phyloP scores from a whole-genome alignment of 495 filamentous ascomycete genomes.

The Parmelia sp. region DNA sequence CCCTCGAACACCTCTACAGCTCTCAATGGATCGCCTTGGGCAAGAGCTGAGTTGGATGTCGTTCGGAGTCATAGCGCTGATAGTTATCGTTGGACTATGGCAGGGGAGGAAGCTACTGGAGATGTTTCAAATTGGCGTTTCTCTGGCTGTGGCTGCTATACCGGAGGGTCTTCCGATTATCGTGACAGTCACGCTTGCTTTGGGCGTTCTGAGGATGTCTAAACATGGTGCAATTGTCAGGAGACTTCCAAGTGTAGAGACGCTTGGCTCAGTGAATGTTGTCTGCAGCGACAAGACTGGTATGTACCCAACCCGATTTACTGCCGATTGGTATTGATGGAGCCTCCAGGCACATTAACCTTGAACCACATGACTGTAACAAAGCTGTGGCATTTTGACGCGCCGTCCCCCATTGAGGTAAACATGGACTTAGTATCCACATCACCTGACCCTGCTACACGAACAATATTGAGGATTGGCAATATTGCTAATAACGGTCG shows the following conservation, averaged over 20 bases:
- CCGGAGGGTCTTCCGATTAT: constrained; percentile 97
- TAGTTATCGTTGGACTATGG: constrained; percentile 79
- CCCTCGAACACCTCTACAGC: constrained; percentile 84
- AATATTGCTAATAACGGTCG: constrained; percentile 96
- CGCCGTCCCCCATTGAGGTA: constrained; percentile 62
- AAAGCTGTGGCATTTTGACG: constrained; percentile 90
- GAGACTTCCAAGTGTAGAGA: constrained; percentile 92
- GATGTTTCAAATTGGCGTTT: constrained; percentile 97
- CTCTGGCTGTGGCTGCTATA: constrained; percentile 92
- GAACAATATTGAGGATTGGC: constrained; percentile 76
- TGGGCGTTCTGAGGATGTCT: constrained; percentile 94
- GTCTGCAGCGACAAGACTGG: constrained; percentile 98
- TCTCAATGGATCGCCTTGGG: constrained; percentile 95
- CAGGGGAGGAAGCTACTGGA: constrained; percentile 86
- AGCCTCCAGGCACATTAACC: constrained; percentile 67
- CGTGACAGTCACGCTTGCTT: constrained; percentile 89
- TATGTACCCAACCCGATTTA: constrained; percentile 25
- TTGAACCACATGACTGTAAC: constrained; percentile 98
- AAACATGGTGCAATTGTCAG: constrained; percentile 89
- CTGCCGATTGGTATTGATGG: constrained; percentile 8
- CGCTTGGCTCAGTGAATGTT: constrained; percentile 95
- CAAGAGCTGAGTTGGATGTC: constrained; percentile 93
- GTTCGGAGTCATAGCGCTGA: constrained; percentile 88
- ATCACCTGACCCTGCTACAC: constrained; percentile 62
- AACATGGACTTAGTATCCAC: constrained; percentile 59